phyloP scores from a whole-genome alignment of 345 rosid species.

The Lumnitzera littorea region DNA sequence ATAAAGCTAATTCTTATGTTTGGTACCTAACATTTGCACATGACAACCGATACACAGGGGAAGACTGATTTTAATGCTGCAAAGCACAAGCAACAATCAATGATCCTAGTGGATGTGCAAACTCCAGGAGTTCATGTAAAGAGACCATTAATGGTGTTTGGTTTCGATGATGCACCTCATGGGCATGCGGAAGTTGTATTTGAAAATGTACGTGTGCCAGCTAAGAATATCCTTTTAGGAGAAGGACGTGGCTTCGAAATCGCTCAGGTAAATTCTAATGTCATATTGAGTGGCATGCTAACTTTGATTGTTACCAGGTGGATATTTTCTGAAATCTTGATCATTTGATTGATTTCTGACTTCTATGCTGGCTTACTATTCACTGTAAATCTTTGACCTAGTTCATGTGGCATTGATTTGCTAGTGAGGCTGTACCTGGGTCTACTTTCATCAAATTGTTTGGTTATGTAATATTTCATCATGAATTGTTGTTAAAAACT shows the following conservation, averaged over 20 bases:
- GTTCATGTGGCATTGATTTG: no score
- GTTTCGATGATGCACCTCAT: slow-evolving; percentile 98
- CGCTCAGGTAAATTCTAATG: slow-evolving; percentile 62
- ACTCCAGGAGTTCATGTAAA: slow-evolving; percentile 68
- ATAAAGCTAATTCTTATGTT: no score
- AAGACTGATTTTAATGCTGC: slow-evolving; percentile 78
- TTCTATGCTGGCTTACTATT: no score
- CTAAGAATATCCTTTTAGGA: slow-evolving; percentile 78
- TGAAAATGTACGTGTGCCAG: slow-evolving; percentile 69
- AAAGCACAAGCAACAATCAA: slow-evolving; percentile 90
- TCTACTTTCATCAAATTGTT: no score
- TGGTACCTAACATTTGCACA: no score
- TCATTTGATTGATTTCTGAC: no score
- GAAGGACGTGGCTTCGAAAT: slow-evolving; percentile 99
- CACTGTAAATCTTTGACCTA: no score
- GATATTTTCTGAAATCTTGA: no score
- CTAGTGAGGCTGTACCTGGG: no score
- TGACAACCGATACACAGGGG: slow-evolving; percentile 44
- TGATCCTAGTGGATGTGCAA: slow-evolving; percentile 78
- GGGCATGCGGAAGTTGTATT: slow-evolving; percentile 92
- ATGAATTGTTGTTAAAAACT: no score
- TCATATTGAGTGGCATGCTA: not conserved
- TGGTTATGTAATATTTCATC: no score
- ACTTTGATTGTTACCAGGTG: no score
- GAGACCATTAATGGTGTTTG: slow-evolving; percentile 85